Evolutionary conservation across 2,329 filamentous ascomycete genomes (phyloP), one percentile per base, ranked within the genome.

Genomic region (Bipolaris oryzae): DNA sequence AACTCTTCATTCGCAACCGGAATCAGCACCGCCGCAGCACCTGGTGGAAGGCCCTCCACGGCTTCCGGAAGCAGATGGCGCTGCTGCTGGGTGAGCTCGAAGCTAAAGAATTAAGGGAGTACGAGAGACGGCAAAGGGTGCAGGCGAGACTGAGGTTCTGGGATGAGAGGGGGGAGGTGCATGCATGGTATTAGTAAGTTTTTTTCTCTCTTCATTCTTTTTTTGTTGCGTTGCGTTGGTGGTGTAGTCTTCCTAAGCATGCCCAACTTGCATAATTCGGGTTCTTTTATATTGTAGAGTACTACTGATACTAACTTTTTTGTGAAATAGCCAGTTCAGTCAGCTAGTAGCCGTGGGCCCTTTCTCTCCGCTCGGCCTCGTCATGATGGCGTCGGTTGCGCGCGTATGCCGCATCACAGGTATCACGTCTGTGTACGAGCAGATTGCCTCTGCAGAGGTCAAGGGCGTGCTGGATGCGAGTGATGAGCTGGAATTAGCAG

Each of bases 11-110:
- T 73, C 91, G 92, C 68, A 95, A 97, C 80, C 89, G 88, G 72
- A 98, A 97, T 79, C 94, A 98, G 78, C 94, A 98, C 76, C 87
- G 87, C 53, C 82, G 84, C 60, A 85, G 88, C 28, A 85, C 87
- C 71, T 99, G 94, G 94, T 98, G 90, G 86, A 85, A 87, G 67
- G 81, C 80, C 68, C 86, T 97, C 59, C 84, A 84, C 50, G 83
- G 89, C 62, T 82, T 97, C 62, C 87, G 91, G 34, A 89, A 90
- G 44, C 82, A 87, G 54, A 74, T 89, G 7, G 77, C 78, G 7
- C 82, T 83, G 52, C 78, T 96, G 2, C 67, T 82, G 1, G 55
- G 60, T 1, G 73, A 74, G 10, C 50, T 75, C 20, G 28, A 47
- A 39, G 33, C 56, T 42, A 37, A 68, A 65, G 58, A 69, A 62